Conservation (phyloP, 2,329 filamentous ascomycete species). For the Pleochaeta shiraiana region DNA sequence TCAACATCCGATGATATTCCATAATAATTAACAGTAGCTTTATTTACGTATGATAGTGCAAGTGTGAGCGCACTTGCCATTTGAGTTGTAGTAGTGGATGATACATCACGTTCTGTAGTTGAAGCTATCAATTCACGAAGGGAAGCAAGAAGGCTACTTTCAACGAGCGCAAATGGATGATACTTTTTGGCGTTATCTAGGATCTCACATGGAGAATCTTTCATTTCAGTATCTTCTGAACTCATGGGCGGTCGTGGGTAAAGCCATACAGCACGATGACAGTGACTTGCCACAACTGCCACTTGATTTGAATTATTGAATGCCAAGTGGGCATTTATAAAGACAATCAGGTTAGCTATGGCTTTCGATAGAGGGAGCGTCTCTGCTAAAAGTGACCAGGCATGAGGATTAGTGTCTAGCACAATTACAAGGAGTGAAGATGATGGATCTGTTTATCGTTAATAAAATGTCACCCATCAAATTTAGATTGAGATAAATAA, state of each 20-base stretch:
- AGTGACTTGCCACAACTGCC: constrained; percentile 75
- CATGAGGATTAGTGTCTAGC: constrained; percentile 89
- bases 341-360: constrained; percentile 77
- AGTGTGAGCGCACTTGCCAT: constrained; percentile 81
- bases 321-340: constrained; percentile 89
- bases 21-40: constrained; percentile 24
- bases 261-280: constrained; percentile 69
- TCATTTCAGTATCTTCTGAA: constrained; percentile 36
- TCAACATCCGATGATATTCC: constrained; percentile 18
- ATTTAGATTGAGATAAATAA: constrained; percentile 14
- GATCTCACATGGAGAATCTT: constrained; percentile 19
- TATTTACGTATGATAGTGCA: constrained; percentile 78
- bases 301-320: constrained; percentile 89
- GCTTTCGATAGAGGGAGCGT: constrained; percentile 64
- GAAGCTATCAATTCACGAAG: constrained; percentile 48
- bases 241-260: constrained; percentile 38
- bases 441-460: constrained; percentile 23
- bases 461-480: constrained; percentile 6
- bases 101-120: constrained; percentile 42
- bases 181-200: constrained; percentile 57
- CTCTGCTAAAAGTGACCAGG: constrained; percentile 61
- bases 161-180: constrained; percentile 72
- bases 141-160: constrained; percentile 55
- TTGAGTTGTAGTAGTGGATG: constrained; percentile 54
- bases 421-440: constrained; percentile 80